Base-by-base conservation (phyloP, 805 yeast species). In the Saccharomycopsis sp. region DNA sequence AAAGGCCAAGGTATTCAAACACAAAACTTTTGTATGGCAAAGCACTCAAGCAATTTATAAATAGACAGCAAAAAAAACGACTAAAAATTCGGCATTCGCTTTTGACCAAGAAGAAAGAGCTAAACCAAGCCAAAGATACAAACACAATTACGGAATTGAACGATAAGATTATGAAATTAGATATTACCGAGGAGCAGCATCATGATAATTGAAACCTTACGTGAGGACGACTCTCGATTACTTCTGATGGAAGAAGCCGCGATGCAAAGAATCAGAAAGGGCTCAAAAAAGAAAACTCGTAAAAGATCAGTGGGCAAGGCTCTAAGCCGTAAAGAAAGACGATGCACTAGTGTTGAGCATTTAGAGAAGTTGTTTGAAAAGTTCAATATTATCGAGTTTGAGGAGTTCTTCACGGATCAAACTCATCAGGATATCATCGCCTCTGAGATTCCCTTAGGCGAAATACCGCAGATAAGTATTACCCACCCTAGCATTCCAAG, bases 331-430 rank as follows among this genome's bases (percentile, higher is more conserved):
- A 44, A n/a, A 44, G 21, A 44, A 44, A 18, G 48, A 44, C 9
- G 48, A 24, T 18, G 14, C 20, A 14, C 44, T 3, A 55, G 41
- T 44, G 44, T 55, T 23, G 21, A 14, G 12, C 55, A 55, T 7
- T 20, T 55, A 8, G 54, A 34, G 41, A 52, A 55, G 24, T 51
- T 44, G 9, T 55, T 55, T 18, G 58, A 55, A 14, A 44, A 51
- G 14, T 55, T 55, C 51, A 46, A 29, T 1, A 51, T 55, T 3
- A 47, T 55, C n/a, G 54, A 50, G 12, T 21, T 16, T 3, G 44
- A 48, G 2, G 57, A 54, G 16, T 21, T 53, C 48, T 40, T 9
- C 3, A n/a, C 5, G 7, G 47, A 37, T 12, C 48, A 12, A 12
- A 7, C 48, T 16, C 48, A n/a, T n/a, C n/a, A n/a, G n/a, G n/a